A percentile compares a stretch with the other conserved stretches of the same genome.
Conservation (phyloP, 1,139 yeast genomes). For the Taphrina populina region DNA sequence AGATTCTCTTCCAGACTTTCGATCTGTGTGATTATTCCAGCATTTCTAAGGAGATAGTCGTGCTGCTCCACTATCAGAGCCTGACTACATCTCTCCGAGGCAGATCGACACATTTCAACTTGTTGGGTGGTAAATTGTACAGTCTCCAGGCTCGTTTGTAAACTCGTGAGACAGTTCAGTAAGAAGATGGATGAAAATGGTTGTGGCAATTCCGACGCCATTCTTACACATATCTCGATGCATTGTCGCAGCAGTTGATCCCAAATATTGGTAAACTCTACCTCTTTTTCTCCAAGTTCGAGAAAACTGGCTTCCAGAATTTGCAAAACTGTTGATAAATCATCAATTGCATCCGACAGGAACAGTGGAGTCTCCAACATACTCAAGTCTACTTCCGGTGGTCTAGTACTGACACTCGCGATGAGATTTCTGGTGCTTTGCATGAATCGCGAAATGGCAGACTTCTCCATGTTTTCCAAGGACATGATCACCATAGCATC, state of each 20-base stretch:
- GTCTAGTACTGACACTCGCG: conserved; percentile 30
- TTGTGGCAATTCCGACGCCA: conserved; percentile 32
- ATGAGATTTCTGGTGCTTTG: conserved; percentile 26
- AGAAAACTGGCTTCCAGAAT: conserved; percentile 45
- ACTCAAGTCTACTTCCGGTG: conserved; percentile 12
- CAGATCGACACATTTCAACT: conserved; percentile 43
- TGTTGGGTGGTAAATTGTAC: conserved; percentile 43
- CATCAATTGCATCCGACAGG: conserved; percentile 44
- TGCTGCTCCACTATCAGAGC: conserved; percentile 43
- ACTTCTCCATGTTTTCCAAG: conserved; percentile 35
- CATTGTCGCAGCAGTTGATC: conserved; percentile 46
- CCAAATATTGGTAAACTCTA: conserved; percentile 42
- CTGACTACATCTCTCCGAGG: conserved; percentile 43
- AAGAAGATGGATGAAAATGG: conserved; percentile 20
- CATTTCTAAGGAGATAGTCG: conserved; percentile 41
- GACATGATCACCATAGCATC: conserved; percentile 24
- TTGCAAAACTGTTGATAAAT: conserved; percentile 44
- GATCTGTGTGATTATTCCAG: conserved; percentile 51
- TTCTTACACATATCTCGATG: conserved; percentile 38
- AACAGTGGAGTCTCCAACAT: conserved; percentile 48
- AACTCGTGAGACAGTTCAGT: conserved; percentile 8
- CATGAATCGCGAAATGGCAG: conserved; percentile 37
- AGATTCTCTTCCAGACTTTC: conserved; percentile 34
- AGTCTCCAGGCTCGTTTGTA: background rate
- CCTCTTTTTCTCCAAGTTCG: conserved; percentile 41